Evolutionary conservation across 1,284 basidiomycete species (phyloP).

Genomic region (Mixia osmundae): DNA sequence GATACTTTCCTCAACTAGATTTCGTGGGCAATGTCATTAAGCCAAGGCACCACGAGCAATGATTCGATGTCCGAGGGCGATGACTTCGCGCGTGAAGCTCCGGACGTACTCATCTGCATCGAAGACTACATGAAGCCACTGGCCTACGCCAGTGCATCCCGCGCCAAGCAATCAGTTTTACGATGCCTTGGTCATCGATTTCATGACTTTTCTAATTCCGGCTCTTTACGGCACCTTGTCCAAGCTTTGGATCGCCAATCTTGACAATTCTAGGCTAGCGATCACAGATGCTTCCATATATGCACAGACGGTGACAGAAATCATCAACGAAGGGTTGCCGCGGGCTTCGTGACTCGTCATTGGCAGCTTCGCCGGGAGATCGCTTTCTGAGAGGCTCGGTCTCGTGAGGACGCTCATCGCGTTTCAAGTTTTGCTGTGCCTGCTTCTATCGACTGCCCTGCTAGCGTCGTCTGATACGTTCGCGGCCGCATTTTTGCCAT

Average conservation of each 20-base stretch:
- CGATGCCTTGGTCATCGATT: slow-evolving; percentile 13
- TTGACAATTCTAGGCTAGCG: slow-evolving; percentile 11
- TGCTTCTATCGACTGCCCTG: slow-evolving; percentile 13
- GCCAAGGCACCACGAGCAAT: too few species aligned
- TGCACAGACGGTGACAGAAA: slow-evolving; percentile 11
- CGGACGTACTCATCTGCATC: too few species aligned
- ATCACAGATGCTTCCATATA: slow-evolving; percentile 16
- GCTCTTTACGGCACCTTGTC: slow-evolving; percentile 15
- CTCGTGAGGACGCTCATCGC: slow-evolving; percentile 11
- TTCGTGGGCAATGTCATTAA: too few species aligned
- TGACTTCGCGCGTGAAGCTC: too few species aligned
- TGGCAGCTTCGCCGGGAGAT: slow-evolving; percentile 6
- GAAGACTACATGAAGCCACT: too few species aligned
- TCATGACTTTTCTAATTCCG: slow-evolving; percentile 12
- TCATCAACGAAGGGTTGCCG: slow-evolving; percentile 17
- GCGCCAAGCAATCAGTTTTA: too few species aligned
- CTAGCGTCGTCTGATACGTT: slow-evolving; percentile 8
- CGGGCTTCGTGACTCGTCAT: slow-evolving; percentile 14
- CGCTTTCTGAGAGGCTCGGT: slow-evolving; percentile 4
- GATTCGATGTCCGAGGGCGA: too few species aligned
- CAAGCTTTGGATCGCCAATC: slow-evolving; percentile 15
- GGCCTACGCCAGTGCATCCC: too few species aligned
- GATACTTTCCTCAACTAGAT: too few species aligned
- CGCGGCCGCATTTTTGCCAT: slow-evolving; percentile 14
- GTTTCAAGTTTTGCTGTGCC: slow-evolving; percentile 11